Conservation (phyloP, 345 rosid species). For the Excoecaria cochinchinensis region DNA sequence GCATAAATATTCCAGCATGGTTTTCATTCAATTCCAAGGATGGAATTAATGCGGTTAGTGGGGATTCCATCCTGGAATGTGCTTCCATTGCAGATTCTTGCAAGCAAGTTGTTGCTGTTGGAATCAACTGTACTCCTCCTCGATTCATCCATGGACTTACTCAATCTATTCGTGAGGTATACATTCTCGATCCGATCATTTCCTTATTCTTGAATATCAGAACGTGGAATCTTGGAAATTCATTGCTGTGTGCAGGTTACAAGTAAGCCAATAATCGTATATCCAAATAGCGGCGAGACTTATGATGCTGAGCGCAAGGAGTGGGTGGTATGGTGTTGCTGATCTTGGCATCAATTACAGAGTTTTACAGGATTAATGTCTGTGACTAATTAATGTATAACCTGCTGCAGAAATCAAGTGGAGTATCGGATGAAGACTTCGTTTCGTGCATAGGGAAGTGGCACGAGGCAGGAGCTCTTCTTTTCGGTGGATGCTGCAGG, state of each 20-base stretch:
- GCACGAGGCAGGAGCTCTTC: constrained; percentile 70
- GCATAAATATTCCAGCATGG: constrained; percentile 70
- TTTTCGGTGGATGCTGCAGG: constrained; percentile 92
- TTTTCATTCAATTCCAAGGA: constrained; percentile 75
- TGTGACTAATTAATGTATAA: neutral
- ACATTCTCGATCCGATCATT: neutral
- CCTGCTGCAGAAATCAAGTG: constrained; percentile 50
- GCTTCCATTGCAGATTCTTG: constrained; percentile 71
- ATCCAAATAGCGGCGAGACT: constrained; percentile 88
- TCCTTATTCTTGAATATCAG: neutral
- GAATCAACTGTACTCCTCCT: constrained; percentile 87
- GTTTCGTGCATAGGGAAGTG: constrained; percentile 68
- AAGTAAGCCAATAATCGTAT: constrained; percentile 58
- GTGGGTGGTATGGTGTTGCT: constrained; percentile 53
- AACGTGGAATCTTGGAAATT: neutral
- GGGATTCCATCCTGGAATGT: constrained; percentile 71
- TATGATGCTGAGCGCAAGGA: constrained; percentile 58
- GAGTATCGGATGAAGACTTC: constrained; percentile 63
- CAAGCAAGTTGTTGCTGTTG: constrained; percentile 65
- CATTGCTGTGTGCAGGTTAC: constrained; percentile 51
- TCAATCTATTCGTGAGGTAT: constrained; percentile 52
- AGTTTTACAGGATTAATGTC: too few species aligned
- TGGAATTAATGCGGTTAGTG: constrained; percentile 64
- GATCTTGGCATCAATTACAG: too few species aligned
- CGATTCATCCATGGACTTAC: constrained; percentile 61